These are phyloP conservation scores for Komagataella phaffii DNA, from an alignment of 805 yeast species.

Conservation along the genomic window DNA sequence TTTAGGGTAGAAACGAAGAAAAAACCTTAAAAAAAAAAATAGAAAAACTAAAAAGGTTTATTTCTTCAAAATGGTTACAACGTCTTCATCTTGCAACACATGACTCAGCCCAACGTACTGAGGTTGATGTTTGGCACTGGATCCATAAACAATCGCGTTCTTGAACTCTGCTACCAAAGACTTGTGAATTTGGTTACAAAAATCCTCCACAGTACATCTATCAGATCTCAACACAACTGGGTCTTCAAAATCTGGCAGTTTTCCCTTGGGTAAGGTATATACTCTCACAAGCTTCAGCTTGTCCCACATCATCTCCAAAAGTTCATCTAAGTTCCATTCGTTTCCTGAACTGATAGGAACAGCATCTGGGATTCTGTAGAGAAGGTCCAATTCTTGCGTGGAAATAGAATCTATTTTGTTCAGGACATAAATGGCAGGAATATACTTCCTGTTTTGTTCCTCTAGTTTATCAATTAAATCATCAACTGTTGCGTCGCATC, in stretches of 20 bases:
- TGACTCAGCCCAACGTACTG: slow-evolving; percentile 88
- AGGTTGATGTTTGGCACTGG: slow-evolving; percentile 95
- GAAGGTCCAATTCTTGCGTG: slow-evolving; percentile 79
- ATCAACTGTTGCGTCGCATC: slow-evolving; percentile 97
- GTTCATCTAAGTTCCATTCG: slow-evolving; percentile 95
- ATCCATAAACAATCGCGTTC: slow-evolving; percentile 86
- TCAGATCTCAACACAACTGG: slow-evolving; percentile 86
- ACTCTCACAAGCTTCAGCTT: slow-evolving; percentile 84
- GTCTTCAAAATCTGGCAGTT: slow-evolving; percentile 83
- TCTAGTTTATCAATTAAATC: slow-evolving; percentile 92
- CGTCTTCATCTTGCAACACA: slow-evolving; percentile 87
- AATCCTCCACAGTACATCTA: slow-evolving; percentile 81
- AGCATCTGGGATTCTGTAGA: slow-evolving; percentile 90
- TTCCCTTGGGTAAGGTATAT: slow-evolving; percentile 94
- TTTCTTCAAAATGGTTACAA: slow-evolving; percentile 84
- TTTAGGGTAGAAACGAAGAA: neutral
- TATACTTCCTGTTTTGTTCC: slow-evolving; percentile 79
- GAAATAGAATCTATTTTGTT: slow-evolving; percentile 95
- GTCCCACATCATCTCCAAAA: slow-evolving; percentile 93
- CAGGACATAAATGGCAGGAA: slow-evolving; percentile 89
- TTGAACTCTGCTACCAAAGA: slow-evolving; percentile 87
- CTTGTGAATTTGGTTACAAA: slow-evolving; percentile 94
- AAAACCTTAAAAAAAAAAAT: neutral
- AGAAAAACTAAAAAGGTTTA: slow-evolving; percentile 2
- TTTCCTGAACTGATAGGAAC: slow-evolving; percentile 93